Evolutionary conservation across 2,329 filamentous ascomycete species (phyloP).

Genomic region (Gnomoniopsis sp.): DNA sequence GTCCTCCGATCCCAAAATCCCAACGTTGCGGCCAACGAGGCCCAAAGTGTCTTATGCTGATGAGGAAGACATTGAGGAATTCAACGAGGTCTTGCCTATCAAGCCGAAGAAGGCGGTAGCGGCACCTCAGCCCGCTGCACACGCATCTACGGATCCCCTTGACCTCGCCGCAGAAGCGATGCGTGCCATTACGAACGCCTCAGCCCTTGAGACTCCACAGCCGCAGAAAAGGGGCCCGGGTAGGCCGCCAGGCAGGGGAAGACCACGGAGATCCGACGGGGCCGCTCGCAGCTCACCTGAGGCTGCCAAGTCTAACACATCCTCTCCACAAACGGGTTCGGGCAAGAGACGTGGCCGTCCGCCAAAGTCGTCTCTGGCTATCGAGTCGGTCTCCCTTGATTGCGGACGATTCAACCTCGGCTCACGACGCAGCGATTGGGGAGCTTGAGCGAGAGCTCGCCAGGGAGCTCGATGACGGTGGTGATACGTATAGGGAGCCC

Average conservation of each 20-base stretch:
- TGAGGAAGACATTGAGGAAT: conserved; percentile 42
- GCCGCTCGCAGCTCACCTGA: conserved; percentile 8
- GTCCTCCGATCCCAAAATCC: conserved; percentile 42
- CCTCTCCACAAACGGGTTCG: conserved; percentile 14
- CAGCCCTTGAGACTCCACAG: background rate
- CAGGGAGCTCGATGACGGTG: conserved; percentile 26
- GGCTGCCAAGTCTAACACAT: conserved; percentile 6
- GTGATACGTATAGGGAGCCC: background rate
- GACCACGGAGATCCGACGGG: conserved; percentile 25
- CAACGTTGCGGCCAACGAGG: conserved; percentile 49
- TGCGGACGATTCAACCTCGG: conserved; percentile 16
- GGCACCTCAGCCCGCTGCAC: conserved; percentile 6
- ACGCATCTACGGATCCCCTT: conserved; percentile 28
- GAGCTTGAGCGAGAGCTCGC: conserved; percentile 34
- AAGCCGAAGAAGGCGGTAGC: conserved; percentile 17
- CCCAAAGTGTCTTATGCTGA: conserved; percentile 50
- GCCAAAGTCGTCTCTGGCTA: conserved; percentile 19
- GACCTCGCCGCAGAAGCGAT: conserved; percentile 30
- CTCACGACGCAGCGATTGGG: conserved; percentile 23
- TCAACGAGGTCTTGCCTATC: conserved; percentile 33
- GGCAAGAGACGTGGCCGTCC: conserved; percentile 17
- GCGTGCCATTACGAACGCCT: conserved; percentile 24
- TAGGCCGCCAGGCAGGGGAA: conserved; percentile 23
- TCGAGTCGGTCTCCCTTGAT: background rate
- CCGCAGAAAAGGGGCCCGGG: conserved; percentile 19